Conservation (phyloP, 1,284 basidiomycete species). For the Cryptococcus neoformans region DNA sequence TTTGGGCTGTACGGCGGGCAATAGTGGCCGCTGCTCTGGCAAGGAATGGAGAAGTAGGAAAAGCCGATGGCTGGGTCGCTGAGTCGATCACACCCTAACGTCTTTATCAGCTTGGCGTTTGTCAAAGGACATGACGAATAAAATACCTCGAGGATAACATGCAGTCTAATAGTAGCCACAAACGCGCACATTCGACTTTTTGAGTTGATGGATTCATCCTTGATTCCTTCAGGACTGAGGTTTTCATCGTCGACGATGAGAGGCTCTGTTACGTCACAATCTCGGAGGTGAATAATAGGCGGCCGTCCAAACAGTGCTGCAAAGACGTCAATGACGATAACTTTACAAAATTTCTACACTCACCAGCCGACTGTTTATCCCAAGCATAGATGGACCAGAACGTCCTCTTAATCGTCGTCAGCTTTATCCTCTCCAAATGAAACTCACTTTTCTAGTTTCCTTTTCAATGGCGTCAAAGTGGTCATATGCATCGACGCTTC, state of each 20-base stretch:
- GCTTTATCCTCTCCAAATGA: neutral
- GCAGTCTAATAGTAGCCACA: conserved; percentile 66
- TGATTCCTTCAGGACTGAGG: conserved; percentile 68
- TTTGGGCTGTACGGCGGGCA: conserved; percentile 42
- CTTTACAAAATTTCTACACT: conserved; percentile 11
- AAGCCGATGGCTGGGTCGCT: conserved; percentile 49
- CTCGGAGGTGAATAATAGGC: conserved; percentile 73
- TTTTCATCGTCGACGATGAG: conserved; percentile 81
- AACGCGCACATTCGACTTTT: conserved; percentile 76
- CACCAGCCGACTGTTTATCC: conserved; percentile 68
- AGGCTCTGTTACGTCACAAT: conserved; percentile 82
- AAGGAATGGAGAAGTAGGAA: conserved; percentile 49
- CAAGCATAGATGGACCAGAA: conserved; percentile 93
- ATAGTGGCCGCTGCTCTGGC: conserved; percentile 49
- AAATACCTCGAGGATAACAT: conserved; percentile 69
- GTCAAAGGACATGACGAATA: no score
- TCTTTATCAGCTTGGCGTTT: neutral
- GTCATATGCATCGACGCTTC: conserved; percentile 81
- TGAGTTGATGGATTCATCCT: conserved; percentile 63
- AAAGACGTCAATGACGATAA: conserved; percentile 44
- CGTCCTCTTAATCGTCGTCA: conserved; percentile 56
- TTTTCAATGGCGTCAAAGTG: conserved; percentile 81
- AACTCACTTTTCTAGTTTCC: conserved; percentile 66
- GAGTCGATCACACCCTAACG: conserved; percentile 54
- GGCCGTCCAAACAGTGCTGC: conserved; percentile 78